A percentile compares a stretch with the other conserved stretches of the same genome.
phyloP scores from a whole-genome alignment of 1,139 yeast genomes.

The Kodamaea sp. region DNA sequence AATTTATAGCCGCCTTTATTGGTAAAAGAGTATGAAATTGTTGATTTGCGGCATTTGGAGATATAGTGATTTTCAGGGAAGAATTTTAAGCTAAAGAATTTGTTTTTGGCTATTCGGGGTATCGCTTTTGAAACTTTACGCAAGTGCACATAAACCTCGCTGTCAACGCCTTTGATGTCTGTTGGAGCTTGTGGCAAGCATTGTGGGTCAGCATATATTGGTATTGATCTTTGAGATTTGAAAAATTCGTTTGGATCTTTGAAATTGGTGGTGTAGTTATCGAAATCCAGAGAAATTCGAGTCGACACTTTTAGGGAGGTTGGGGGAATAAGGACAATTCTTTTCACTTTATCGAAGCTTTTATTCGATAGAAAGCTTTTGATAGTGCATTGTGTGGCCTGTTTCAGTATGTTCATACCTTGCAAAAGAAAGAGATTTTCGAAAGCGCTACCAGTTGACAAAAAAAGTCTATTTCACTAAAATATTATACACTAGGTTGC shows the following conservation, averaged over 20 bases:
- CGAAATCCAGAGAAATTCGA: conserved; percentile 2
- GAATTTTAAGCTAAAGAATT: conserved; percentile 26
- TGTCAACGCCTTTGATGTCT: conserved; percentile 41
- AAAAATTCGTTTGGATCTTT: conserved; percentile 6
- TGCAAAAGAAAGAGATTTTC: neutral
- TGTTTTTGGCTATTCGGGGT: conserved; percentile 21
- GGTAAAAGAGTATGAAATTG: conserved; percentile 35
- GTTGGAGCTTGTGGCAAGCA: conserved; percentile 26
- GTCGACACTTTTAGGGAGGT: too few species aligned
- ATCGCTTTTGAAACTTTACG: conserved; percentile 13
- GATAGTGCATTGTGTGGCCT: too few species aligned
- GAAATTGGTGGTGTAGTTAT: neutral
- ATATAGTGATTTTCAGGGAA: conserved; percentile 25
- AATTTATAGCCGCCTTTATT: conserved; percentile 27
- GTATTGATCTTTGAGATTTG: neutral
- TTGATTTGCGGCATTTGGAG: conserved; percentile 33
- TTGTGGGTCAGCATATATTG: conserved; percentile 5
- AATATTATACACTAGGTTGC: conserved; percentile 24
- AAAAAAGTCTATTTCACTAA: neutral
- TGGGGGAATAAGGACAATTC: too few species aligned
- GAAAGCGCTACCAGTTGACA: neutral
- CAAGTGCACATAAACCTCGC: conserved; percentile 19
- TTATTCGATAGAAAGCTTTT: too few species aligned
- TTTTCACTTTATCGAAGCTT: too few species aligned
- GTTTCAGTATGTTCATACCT: too few species aligned